These are phyloP conservation scores for Dipodascus albidus DNA, from an alignment of 805 yeast genomes.

Conservation along the genomic window DNA sequence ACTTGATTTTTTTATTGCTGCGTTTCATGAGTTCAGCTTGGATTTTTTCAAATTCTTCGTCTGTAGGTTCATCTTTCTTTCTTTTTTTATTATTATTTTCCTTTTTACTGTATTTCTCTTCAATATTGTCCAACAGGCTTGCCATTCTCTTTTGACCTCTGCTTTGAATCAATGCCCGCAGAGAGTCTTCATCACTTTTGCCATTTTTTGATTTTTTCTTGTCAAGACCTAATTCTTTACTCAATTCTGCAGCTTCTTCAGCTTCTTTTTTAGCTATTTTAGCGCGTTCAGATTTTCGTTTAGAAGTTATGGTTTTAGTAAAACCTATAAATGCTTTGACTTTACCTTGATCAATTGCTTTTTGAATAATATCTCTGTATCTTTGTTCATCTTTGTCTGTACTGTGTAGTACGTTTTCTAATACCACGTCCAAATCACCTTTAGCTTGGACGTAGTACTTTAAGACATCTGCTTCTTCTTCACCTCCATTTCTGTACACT, in stretches of 20 bases:
- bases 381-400: conserved; percentile 59
- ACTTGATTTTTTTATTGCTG: conserved; percentile 1
- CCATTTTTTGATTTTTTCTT: conserved; percentile 15
- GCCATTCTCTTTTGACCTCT: conserved; percentile 21
- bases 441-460: conserved; percentile 43
- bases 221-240: conserved; percentile 39
- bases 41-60: conserved; percentile 5
- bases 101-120: conserved; percentile 22
- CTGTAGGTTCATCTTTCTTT: conserved; percentile 7
- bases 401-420: conserved; percentile 67
- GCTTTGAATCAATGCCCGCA: conserved; percentile 27
- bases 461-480: conserved; percentile 43
- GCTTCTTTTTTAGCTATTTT: conserved; percentile 30
- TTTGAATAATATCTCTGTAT: conserved; percentile 39
- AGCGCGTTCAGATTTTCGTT: conserved; percentile 36
- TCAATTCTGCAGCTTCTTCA: conserved; percentile 42
- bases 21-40: neutral
- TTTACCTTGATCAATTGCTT: conserved; percentile 30
- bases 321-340: conserved; percentile 35
- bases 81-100: conserved; percentile 2
- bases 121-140: conserved; percentile 21
- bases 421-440: conserved; percentile 60
- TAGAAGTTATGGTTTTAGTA: conserved; percentile 35
- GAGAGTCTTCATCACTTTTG: conserved; percentile 19
- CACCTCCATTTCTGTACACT: conserved; percentile 41